Evolutionary conservation across 2,329 filamentous ascomycete species (phyloP), one percentile per base, ranked within the genome.

Genomic region (Penicillium hesseltinei): DNA sequence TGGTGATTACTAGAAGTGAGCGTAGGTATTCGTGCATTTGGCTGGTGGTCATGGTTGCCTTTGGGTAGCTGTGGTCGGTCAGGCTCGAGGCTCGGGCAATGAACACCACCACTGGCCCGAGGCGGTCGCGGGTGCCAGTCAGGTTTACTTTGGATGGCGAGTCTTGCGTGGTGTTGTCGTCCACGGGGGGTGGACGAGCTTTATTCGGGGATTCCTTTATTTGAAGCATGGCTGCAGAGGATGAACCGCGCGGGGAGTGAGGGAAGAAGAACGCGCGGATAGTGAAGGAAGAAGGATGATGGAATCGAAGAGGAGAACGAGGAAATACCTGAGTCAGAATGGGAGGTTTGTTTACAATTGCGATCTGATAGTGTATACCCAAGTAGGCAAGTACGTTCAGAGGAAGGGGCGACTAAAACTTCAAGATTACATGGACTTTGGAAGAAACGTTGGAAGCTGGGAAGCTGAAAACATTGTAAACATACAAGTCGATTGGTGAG

Each of bases 401-500:
- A 46, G 31, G 39, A 45, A 52, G 13, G 50, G 29, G 39, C 39
- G 13, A 45, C 29, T 5, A 11, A 21, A 13, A 29, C n/a, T 21
- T 19, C 15, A 43, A 17, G 5, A 51, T 43, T 35, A 35, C 45
- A 11, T n/a, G 29, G 19, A 9, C 13, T 19, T 31, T 33, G 44
- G 29, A 25, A 25, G 11, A 13, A 23, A 46, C 4, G 6, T 21
- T 15, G 43, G n/a, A 13, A 46, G 27, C 23, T n/a, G 42, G 5
- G 19, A 29, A 21, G 2, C 25, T 27, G 47, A 11, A 19, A 39
- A 29, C 17, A 23, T 10, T 33, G 25, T 56, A 36, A 51, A 51
- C 47, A 51, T 56, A 56, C 52, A 56, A 51, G 42, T 57, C 36
- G 42, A 56, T 56, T 56, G 54, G n/a, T 21, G 48, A 43, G 8